phyloP scores from a whole-genome alignment of 805 yeast genomes.

The Candida oleophila region DNA sequence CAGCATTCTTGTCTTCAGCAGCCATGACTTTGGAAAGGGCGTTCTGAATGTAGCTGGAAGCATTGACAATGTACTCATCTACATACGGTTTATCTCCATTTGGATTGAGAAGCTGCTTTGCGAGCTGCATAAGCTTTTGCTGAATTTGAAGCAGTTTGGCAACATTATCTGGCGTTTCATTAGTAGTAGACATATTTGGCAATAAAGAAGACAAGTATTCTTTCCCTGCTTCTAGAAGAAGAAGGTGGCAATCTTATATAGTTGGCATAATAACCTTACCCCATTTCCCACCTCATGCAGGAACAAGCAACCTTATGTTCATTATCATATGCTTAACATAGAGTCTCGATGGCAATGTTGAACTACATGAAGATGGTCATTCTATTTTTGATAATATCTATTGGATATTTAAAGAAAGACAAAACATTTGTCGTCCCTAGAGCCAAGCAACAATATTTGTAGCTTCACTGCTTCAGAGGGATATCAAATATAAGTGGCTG shows the following conservation, averaged over 20 bases:
- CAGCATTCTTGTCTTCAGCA: constrained; percentile 29
- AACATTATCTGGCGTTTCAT: background rate
- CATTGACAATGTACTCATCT: constrained; percentile 24
- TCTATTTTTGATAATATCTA: too few species aligned
- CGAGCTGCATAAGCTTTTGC: constrained; percentile 8
- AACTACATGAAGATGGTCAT: background rate
- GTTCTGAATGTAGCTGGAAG: constrained; percentile 25
- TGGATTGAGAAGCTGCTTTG: constrained; percentile 24
- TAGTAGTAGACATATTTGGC: background rate
- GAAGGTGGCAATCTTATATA: background rate
- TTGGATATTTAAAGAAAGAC: too few species aligned
- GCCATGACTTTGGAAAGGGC: constrained; percentile 28
- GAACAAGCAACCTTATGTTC: background rate
- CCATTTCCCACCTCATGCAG: background rate
- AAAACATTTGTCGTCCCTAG: too few species aligned
- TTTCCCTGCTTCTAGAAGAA: background rate
- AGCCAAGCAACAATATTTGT: too few species aligned
- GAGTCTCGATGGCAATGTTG: too few species aligned
- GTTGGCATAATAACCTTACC: background rate
- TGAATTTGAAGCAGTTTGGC: background rate
- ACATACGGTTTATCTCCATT: constrained; percentile 26
- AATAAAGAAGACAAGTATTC: background rate
- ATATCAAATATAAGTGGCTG: too few species aligned
- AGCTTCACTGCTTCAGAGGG: too few species aligned
- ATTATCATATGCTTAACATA: background rate